Percentiles rank a stretch among this genome's conserved stretches.
phyloP scores from a whole-genome alignment of 2,329 filamentous ascomycete species.

The Sporothrix brasiliensis region DNA sequence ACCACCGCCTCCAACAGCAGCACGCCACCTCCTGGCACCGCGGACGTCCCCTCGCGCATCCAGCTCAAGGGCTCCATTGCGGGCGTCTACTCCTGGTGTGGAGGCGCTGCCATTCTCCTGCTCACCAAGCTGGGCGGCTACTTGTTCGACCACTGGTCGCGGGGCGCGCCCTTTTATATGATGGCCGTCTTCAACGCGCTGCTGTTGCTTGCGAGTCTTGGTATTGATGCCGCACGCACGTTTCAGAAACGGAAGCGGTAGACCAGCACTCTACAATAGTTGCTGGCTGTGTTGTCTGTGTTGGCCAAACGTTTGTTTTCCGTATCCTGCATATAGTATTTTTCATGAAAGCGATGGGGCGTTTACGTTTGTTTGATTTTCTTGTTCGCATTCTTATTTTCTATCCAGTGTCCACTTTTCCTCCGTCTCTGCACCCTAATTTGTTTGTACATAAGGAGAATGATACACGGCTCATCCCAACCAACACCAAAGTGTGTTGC shows the following conservation, averaged over 20 bases:
- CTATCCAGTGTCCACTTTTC: too few relatives aligned
- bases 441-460: too few relatives aligned
- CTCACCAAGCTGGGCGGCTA: conserved; percentile 89
- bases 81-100: conserved; percentile 88
- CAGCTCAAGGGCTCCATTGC: conserved; percentile 89
- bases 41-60: conserved; percentile 49
- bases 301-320: neutral
- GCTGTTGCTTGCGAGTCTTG: conserved; percentile 61
- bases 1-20: neutral
- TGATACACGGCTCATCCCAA: too few relatives aligned
- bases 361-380: neutral
- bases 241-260: conserved; percentile 33
- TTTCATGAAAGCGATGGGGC: conserved; percentile 17
- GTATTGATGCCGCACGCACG: conserved; percentile 52
- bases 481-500: neutral
- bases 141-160: conserved; percentile 75
- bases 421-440: too few relatives aligned
- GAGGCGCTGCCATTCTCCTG: conserved; percentile 84
- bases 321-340: neutral
- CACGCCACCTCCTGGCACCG: neutral
- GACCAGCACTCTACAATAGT: neutral
- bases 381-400: neutral
- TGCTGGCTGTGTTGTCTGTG: neutral
- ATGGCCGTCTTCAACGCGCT: conserved; percentile 86
- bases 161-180: conserved; percentile 87